These are phyloP conservation scores for Cordia subcordata DNA, from an alignment of 257 asterid species.

Conservation along the genomic window DNA sequence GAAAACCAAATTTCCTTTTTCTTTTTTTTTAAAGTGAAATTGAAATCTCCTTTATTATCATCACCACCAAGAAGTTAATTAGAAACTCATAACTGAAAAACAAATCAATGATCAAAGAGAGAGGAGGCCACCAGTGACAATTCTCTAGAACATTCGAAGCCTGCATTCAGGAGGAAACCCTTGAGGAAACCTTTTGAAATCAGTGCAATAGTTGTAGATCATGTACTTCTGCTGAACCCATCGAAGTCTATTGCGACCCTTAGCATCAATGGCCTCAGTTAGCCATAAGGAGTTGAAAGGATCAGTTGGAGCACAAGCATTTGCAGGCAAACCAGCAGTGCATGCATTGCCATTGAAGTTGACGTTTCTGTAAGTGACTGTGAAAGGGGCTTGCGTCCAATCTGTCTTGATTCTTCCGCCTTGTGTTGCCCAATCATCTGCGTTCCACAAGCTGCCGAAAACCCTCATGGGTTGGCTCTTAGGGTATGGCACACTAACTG, in stretches of 20 bases:
- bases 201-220: constrained; percentile 17
- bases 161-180: constrained; percentile 19
- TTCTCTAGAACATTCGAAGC: background rate
- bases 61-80: too few relatives aligned
- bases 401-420: constrained; percentile 61
- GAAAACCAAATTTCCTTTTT: too few relatives aligned
- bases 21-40: too few relatives aligned
- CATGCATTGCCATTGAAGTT: constrained; percentile 21
- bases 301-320: background rate
- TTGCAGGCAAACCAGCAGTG: background rate
- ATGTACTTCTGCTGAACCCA: constrained; percentile 11
- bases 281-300: constrained; percentile 26
- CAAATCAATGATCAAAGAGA: too few relatives aligned
- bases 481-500: constrained; percentile 46
- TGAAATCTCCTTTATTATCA: too few relatives aligned
- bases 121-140: background rate
- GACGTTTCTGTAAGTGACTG: constrained; percentile 31
- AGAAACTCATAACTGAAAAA: too few relatives aligned
- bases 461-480: constrained; percentile 46
- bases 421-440: constrained; percentile 72
- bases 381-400: constrained; percentile 58
- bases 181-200: constrained; percentile 11
- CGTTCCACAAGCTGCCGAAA: constrained; percentile 51
- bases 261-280: constrained; percentile 38
- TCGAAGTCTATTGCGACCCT: constrained; percentile 18